phyloP scores from a whole-genome alignment of 78 protist genomes.

The Polysphondylium violaceum region DNA sequence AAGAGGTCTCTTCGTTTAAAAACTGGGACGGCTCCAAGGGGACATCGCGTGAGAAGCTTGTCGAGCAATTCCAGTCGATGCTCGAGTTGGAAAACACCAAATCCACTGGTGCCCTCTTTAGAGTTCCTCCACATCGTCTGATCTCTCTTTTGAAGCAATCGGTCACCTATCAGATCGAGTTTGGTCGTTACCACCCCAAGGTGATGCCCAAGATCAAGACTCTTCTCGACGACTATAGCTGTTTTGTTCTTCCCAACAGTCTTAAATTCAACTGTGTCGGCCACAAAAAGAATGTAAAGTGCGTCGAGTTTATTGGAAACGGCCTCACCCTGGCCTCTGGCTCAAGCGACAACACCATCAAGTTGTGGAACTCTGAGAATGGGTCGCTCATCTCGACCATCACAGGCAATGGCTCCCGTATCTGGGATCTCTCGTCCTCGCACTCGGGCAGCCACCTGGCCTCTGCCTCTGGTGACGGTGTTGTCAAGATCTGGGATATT shows the following conservation, averaged over 20 bases:
- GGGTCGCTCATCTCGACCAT: slow-evolving; percentile 27
- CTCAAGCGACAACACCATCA: slow-evolving; percentile 72
- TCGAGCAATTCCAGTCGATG: slow-evolving; percentile 64
- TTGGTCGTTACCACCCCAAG: slow-evolving; percentile 84
- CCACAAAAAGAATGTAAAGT: slow-evolving; percentile 88
- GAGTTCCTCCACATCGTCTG: slow-evolving; percentile 75
- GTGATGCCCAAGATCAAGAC: slow-evolving; percentile 78
- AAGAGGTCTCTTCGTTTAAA: slow-evolving; percentile 73
- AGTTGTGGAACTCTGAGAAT: slow-evolving; percentile 66
- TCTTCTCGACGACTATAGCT: slow-evolving; percentile 84
- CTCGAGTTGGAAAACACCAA: slow-evolving; percentile 63
- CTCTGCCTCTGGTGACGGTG: slow-evolving; percentile 83
- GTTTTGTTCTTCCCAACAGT: slow-evolving; percentile 88
- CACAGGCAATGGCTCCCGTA: slow-evolving; percentile 67
- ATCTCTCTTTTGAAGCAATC: slow-evolving; percentile 84
- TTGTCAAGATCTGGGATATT: slow-evolving; percentile 69
- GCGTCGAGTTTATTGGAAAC: slow-evolving; percentile 83
- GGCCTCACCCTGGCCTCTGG: slow-evolving; percentile 80
- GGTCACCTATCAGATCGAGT: slow-evolving; percentile 87
- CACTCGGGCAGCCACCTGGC: slow-evolving; percentile 42
- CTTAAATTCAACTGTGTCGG: slow-evolving; percentile 43
- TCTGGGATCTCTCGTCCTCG: slow-evolving; percentile 80
- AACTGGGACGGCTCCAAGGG: slow-evolving; percentile 81
- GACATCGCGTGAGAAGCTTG: slow-evolving; percentile 54
- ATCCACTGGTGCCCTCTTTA: slow-evolving; percentile 22